Evolutionary conservation across 257 asterid species (phyloP).

Genomic region (Perilla frutescens): DNA sequence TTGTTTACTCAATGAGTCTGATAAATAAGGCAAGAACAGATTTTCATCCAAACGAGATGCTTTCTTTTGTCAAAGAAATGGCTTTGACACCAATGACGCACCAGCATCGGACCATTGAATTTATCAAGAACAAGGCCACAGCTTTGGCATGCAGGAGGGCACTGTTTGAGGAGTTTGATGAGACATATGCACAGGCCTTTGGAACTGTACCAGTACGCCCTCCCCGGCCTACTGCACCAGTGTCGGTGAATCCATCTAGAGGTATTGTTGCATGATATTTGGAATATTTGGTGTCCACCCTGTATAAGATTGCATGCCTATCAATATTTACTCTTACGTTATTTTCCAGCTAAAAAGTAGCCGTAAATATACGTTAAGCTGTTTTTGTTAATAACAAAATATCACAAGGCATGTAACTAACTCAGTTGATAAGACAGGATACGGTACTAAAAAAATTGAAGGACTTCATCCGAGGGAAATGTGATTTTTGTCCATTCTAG

Average conservation of each 20-base stretch:
- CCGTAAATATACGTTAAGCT: not conserved
- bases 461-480: not conserved
- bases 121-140: conserved; percentile 69
- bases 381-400: not conserved
- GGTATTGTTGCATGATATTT: conserved; percentile 50
- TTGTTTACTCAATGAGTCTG: conserved; percentile 63
- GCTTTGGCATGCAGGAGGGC: conserved; percentile 78
- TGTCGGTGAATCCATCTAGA: conserved; percentile 58
- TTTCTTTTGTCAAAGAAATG: conserved; percentile 56
- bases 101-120: conserved; percentile 47
- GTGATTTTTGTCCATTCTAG: not conserved
- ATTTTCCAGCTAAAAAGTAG: not conserved
- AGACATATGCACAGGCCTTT: conserved; percentile 93
- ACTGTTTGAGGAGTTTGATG: conserved; percentile 81
- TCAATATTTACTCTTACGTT: not conserved
- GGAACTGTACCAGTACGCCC: conserved; percentile 65
- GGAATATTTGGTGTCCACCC: not conserved
- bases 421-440: not conserved
- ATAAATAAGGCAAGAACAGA: conserved; percentile 66
- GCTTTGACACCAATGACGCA: conserved; percentile 60
- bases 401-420: not conserved
- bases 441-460: not conserved
- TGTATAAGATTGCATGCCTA: not conserved
- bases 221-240: conserved; percentile 53
- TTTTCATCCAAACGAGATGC: conserved; percentile 66